These are phyloP conservation scores for Alternaria sp. DNA, from an alignment of 2,329 filamentous ascomycete genomes.

Conservation along the genomic window DNA sequence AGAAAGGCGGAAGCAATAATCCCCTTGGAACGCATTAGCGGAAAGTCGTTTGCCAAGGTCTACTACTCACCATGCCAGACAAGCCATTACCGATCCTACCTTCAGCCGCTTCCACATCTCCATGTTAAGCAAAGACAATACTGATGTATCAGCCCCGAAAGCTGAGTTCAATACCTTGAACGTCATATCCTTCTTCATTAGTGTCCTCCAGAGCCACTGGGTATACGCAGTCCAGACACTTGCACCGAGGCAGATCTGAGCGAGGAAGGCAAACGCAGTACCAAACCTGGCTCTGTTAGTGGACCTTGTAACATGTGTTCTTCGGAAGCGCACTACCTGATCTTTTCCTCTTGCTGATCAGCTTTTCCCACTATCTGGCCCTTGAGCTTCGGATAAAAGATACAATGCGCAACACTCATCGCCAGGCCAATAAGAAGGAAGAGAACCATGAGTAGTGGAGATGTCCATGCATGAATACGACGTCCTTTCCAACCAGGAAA, in stretches of 20 bases:
- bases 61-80: background rate
- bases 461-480: background rate
- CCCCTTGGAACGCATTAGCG: background rate
- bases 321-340: background rate
- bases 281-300: background rate
- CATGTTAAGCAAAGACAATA: background rate
- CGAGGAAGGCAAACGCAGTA: background rate
- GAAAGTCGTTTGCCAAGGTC: too few relatives aligned
- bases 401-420: background rate
- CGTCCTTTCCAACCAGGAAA: background rate
- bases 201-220: background rate
- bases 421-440: background rate
- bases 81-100: background rate
- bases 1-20: background rate
- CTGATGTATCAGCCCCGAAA: background rate
- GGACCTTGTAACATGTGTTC: accelerated
- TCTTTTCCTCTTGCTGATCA: background rate
- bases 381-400: background rate
- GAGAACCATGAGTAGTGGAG: background rate
- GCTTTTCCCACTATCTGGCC: background rate
- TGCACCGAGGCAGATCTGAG: background rate
- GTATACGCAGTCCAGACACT: background rate
- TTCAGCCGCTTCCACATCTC: background rate
- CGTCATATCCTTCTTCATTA: background rate
- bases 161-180: background rate